A percentile compares a stretch with the other conserved stretches of the same genome.
phyloP scores from a whole-genome alignment of 495 filamentous ascomycete genomes.

The Talaromyces adpressus region DNA sequence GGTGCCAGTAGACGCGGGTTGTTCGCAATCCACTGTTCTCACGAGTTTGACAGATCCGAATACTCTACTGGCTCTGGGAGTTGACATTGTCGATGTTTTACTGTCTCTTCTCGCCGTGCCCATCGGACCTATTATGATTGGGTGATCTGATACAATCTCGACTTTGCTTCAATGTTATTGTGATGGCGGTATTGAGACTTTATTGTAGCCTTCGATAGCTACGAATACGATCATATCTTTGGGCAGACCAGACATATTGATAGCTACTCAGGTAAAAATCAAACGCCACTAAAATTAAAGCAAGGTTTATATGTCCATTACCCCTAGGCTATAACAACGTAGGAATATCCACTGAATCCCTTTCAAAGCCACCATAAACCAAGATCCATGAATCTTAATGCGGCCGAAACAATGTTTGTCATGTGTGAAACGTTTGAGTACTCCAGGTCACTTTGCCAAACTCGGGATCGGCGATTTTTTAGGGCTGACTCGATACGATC shows the following conservation, averaged over 20 bases:
- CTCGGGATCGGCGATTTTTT: background rate
- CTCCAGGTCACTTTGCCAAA: background rate
- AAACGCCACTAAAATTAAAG: background rate
- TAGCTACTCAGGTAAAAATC: background rate
- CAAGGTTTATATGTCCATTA: background rate
- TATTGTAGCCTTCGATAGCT: background rate
- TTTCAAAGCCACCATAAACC: background rate
- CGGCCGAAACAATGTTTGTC: background rate
- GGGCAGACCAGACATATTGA: background rate
- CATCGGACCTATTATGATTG: conserved; percentile 5
- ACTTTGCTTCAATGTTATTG: background rate
- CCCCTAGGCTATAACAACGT: background rate
- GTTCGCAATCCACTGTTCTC: conserved; percentile 10
- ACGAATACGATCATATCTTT: background rate
- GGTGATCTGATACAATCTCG: background rate
- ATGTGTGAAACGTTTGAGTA: background rate
- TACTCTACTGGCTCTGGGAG: conserved; percentile 10
- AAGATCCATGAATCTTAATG: background rate
- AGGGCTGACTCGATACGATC: background rate
- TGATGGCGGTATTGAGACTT: background rate
- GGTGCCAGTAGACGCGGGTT: conserved; percentile 8
- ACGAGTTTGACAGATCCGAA: conserved; percentile 12
- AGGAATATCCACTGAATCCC: background rate
- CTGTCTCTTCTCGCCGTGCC: conserved; percentile 1
- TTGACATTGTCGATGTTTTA: conserved; percentile 2